A percentile compares a stretch with the other conserved stretches of the same genome.
These are phyloP conservation scores for Trichoderma gracile DNA, from an alignment of 2,329 filamentous ascomycete genomes.

Conservation along the genomic window DNA sequence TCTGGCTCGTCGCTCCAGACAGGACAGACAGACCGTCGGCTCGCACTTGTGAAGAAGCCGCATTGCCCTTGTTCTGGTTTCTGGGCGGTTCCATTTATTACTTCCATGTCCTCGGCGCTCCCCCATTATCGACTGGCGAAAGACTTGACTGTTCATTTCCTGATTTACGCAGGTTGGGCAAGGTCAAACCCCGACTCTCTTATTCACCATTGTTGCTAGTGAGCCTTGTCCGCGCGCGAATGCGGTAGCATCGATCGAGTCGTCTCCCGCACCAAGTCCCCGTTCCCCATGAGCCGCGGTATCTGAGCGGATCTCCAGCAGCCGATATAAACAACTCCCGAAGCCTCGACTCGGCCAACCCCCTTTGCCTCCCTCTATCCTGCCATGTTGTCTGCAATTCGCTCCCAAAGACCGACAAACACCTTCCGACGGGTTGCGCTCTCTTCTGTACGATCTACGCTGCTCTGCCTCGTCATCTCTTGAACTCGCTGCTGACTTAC, in stretches of 20 bases:
- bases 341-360: neutral
- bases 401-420: slow-evolving; percentile 39
- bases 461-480: neutral
- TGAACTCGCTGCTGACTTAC: neutral
- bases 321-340: slow-evolving; percentile 16
- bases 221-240: neutral
- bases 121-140: neutral
- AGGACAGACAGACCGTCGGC: neutral
- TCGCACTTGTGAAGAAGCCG: slow-evolving; percentile 11
- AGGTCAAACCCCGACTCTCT: slow-evolving; percentile 2
- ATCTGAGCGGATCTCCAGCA: slow-evolving; percentile 20
- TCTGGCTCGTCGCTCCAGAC: neutral
- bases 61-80: slow-evolving; percentile 2
- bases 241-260: neutral
- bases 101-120: neutral
- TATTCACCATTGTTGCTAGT: neutral
- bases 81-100: slow-evolving; percentile 10
- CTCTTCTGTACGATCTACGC: slow-evolving; percentile 26
- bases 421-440: slow-evolving; percentile 37
- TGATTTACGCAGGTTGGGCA: neutral
- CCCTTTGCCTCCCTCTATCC: slow-evolving; percentile 2
- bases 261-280: slow-evolving; percentile 5
- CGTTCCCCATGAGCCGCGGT: slow-evolving; percentile 19
- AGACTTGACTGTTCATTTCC: neutral
- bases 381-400: slow-evolving; percentile 42